Evolutionary conservation across 2,329 filamentous ascomycete species (phyloP).

Genomic region (Fusarium chlamydosporum): DNA sequence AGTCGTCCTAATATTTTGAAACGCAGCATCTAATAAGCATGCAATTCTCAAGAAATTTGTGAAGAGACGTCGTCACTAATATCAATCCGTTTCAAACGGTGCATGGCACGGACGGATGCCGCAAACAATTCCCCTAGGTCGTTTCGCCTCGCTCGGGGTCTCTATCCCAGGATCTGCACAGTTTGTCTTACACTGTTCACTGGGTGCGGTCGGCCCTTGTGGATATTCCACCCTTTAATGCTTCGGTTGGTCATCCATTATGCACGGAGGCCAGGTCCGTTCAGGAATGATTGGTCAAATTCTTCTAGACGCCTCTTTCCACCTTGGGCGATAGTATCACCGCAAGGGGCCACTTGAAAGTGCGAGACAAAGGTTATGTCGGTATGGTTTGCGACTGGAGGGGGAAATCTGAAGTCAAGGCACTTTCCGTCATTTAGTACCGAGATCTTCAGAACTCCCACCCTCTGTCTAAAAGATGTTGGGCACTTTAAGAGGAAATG

Average conservation of each 20-base stretch:
- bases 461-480: neutral
- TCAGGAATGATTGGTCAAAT: constrained; percentile 1
- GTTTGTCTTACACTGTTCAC: constrained; percentile 30
- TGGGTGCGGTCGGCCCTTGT: neutral
- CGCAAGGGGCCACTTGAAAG: neutral
- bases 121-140: neutral
- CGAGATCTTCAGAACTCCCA: neutral
- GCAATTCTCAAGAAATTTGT: neutral
- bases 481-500: constrained; percentile 7
- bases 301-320: neutral
- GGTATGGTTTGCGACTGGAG: neutral
- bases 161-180: neutral
- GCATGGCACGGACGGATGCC: too few relatives aligned
- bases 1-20: neutral
- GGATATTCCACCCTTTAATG: neutral
- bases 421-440: neutral
- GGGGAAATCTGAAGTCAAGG: neutral
- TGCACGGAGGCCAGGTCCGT: constrained; percentile 9
- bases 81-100: neutral
- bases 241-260: neutral
- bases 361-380: neutral
- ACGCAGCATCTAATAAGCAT: neutral
- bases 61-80: neutral
- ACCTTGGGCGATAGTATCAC: neutral
- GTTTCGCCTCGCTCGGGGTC: neutral